Evolutionary conservation across 257 asterid species (phyloP).

Genomic region (Knoxia roxburghii): DNA sequence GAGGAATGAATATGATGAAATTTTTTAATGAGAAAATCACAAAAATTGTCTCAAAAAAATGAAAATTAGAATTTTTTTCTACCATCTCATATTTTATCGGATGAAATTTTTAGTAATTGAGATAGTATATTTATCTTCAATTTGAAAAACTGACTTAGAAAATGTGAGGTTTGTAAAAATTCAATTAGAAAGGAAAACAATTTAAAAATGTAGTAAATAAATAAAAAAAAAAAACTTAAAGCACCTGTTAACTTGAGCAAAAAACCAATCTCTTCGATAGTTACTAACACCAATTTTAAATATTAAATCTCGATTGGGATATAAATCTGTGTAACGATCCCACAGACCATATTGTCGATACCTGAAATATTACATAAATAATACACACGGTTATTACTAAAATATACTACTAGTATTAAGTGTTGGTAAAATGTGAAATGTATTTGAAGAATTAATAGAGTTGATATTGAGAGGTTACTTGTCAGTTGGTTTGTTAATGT

Average conservation of each 20-base stretch:
- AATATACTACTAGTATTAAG: not conserved
- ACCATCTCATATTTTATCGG: too few relatives aligned
- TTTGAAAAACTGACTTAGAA: too few relatives aligned
- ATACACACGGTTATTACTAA: not conserved
- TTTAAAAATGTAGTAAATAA: not conserved
- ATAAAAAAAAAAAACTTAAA: not conserved
- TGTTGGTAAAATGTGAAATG: too few relatives aligned
- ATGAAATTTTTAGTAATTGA: too few relatives aligned
- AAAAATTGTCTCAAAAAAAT: too few relatives aligned
- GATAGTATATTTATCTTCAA: too few relatives aligned
- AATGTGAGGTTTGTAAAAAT: too few relatives aligned
- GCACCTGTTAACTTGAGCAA: conserved; percentile 32
- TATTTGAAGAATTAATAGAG: too few relatives aligned
- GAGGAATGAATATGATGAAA: too few relatives aligned
- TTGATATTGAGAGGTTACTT: conserved; percentile 3
- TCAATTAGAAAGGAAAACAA: too few relatives aligned
- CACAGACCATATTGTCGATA: conserved; percentile 33
- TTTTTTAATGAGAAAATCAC: too few relatives aligned
- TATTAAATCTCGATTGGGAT: conserved; percentile 24
- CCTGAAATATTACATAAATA: not conserved
- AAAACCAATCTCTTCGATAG: conserved; percentile 35
- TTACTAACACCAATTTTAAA: conserved; percentile 28
- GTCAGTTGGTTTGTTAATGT: conserved; percentile 9
- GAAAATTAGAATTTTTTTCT: too few relatives aligned
- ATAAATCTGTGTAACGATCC: conserved; percentile 33